Conservation (phyloP, 257 asterid genomes). For the Buddleja alternifolia region DNA sequence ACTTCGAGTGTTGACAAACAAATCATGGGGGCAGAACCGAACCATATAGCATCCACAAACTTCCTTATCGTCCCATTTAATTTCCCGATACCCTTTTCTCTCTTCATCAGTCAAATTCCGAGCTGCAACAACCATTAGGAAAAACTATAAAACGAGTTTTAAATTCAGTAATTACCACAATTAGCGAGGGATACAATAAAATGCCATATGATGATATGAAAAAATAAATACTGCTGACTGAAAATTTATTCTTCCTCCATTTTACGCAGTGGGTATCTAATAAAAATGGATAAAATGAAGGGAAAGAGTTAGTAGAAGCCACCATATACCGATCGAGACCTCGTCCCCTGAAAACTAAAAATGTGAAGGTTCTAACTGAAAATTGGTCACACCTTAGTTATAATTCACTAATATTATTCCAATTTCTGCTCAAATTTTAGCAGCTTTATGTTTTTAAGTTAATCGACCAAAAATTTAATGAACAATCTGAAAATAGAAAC, state of each 20-base stretch:
- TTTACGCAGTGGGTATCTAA: no score
- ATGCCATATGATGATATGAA: background rate
- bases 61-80: slow-evolving; percentile 94
- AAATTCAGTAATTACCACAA: background rate
- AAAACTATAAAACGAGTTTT: background rate
- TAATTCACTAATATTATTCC: no score
- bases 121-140: slow-evolving; percentile 45
- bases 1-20: slow-evolving; percentile 92
- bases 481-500: background rate
- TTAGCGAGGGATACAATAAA: background rate
- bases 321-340: no score
- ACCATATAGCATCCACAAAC: slow-evolving; percentile 90
- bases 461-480: slow-evolving; percentile 25
- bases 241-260: background rate
- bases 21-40: slow-evolving; percentile 96
- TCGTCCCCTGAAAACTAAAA: no score
- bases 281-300: background rate
- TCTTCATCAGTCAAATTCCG: slow-evolving; percentile 95
- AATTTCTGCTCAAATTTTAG: background rate
- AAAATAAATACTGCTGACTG: background rate
- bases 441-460: background rate
- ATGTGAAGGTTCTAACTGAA: no score
- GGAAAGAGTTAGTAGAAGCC: background rate
- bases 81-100: slow-evolving; percentile 81
- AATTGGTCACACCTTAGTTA: no score